Evolutionary conservation across 2,329 filamentous ascomycete species (phyloP).

Genomic region (Graphiopsis chlorocephala): DNA sequence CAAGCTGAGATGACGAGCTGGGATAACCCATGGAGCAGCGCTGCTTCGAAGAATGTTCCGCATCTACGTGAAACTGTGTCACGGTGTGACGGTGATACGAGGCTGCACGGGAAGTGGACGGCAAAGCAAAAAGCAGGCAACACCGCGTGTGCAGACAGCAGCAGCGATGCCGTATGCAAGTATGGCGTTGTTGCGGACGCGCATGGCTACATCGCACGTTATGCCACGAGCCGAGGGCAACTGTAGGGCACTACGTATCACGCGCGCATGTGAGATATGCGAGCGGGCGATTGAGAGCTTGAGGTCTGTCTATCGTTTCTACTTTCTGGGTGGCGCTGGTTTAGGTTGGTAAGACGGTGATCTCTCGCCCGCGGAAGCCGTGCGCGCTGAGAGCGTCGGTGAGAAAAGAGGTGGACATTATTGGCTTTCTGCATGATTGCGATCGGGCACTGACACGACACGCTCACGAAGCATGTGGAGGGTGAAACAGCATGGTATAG

Average conservation of each 20-base stretch:
- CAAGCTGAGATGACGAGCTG: not conserved
- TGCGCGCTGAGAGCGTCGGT: not conserved
- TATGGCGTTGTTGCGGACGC: slow-evolving; percentile 12
- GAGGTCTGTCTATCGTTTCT: not conserved
- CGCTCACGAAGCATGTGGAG: not conserved
- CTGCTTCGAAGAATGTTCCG: slow-evolving; percentile 12
- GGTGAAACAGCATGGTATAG: not conserved
- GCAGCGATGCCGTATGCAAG: slow-evolving; percentile 2
- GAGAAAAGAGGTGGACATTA: slow-evolving; percentile 1
- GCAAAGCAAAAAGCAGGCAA: not conserved
- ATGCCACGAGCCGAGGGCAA: not conserved
- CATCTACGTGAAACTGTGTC: slow-evolving; percentile 14
- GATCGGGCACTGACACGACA: not conserved
- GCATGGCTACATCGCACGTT: slow-evolving; percentile 7
- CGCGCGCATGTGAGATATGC: slow-evolving; percentile 5
- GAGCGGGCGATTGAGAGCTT: not conserved
- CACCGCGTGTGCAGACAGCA: not conserved
- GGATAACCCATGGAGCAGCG: slow-evolving; percentile 8
- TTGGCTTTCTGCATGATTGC: not conserved
- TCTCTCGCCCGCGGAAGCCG: slow-evolving; percentile 1
- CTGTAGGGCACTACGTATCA: not conserved
- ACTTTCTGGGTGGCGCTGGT: not conserved
- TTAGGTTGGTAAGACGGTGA: slow-evolving; percentile 14
- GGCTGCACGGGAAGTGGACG: not conserved
- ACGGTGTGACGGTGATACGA: slow-evolving; percentile 11